These are phyloP conservation scores for Hericium alpestre DNA, from an alignment of 768 basidiomycete species.

Conservation along the genomic window DNA sequence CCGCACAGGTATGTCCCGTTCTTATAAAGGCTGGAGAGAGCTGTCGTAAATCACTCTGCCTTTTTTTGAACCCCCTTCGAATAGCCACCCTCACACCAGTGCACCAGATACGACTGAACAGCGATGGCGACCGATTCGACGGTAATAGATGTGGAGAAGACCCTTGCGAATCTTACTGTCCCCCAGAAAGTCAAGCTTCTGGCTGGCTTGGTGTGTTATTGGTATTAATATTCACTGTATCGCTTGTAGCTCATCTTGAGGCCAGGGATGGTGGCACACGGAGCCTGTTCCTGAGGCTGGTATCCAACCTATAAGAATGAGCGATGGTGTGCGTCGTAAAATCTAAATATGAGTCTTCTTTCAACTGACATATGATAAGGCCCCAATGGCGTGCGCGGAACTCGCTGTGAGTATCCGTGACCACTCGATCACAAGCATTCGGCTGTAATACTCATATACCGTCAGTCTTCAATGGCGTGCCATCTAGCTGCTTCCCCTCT, in stretches of 20 bases:
- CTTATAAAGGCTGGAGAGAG: background rate
- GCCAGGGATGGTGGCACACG: conserved; percentile 40
- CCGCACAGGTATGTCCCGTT: background rate
- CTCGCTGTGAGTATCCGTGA: conserved; percentile 22
- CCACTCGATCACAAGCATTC: no score
- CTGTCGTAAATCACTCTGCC: no score
- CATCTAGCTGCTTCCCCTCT: conserved; percentile 46
- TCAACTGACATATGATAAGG: conserved; percentile 15
- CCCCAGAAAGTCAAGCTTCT: conserved; percentile 36
- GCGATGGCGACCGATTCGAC: background rate
- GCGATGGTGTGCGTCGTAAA: conserved; percentile 26
- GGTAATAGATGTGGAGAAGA: conserved; percentile 26
- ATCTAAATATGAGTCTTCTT: background rate
- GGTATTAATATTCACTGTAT: background rate
- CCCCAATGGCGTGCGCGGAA: conserved; percentile 41
- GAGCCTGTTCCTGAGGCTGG: conserved; percentile 29
- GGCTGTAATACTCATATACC: background rate
- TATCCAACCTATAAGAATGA: conserved; percentile 33
- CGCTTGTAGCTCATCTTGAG: background rate
- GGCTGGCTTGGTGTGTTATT: conserved; percentile 25
- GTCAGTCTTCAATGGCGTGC: conserved; percentile 44
- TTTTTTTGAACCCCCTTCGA: no score
- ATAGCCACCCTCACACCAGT: no score
- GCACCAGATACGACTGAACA: background rate
- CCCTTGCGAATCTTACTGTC: conserved; percentile 27